Conservation (phyloP, 352 stramenopile genomes). For the Lagenidium giganteum region DNA sequence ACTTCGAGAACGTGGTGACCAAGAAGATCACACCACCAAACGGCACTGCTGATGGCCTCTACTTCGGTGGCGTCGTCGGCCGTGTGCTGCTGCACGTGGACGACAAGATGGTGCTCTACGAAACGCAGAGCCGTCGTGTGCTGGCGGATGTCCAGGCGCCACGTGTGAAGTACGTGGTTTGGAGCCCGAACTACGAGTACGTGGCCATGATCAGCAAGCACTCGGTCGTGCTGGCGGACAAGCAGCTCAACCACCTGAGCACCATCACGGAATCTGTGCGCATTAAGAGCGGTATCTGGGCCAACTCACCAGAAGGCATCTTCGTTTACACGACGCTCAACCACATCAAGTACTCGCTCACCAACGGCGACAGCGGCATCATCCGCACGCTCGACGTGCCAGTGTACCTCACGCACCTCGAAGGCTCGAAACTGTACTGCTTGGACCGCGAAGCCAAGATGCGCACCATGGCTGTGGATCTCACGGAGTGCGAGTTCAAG, state of each 20-base stretch:
- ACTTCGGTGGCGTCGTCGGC: conserved; percentile 96
- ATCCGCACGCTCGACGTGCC: conserved; percentile 98
- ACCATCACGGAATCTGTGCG: conserved; percentile 97
- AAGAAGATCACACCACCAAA: conserved; percentile 97
- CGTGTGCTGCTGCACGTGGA: conserved; percentile 95
- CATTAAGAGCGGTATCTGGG: conserved; percentile 94
- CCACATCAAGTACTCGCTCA: conserved; percentile 92
- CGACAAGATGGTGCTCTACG: conserved; percentile 98
- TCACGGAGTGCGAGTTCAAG: conserved; percentile 99
- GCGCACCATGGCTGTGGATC: conserved; percentile 95
- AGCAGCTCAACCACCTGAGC: conserved; percentile 97
- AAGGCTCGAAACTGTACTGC: conserved; percentile 94
- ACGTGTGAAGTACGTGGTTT: conserved; percentile 98
- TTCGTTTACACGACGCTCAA: conserved; percentile 99
- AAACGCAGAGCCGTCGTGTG: conserved; percentile 96
- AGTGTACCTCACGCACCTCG: conserved; percentile 95
- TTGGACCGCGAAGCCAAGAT: conserved; percentile 97
- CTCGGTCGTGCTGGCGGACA: conserved; percentile 95
- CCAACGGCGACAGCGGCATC: conserved; percentile 95
- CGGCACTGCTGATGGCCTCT: conserved; percentile 93
- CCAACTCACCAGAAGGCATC: conserved; percentile 87
- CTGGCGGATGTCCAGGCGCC: conserved; percentile 94
- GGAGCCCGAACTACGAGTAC: conserved; percentile 95
- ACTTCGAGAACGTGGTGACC: conserved; percentile 98
- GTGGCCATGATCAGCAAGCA: conserved; percentile 98